Evolutionary conservation across 148 eudicot species (phyloP), one percentile per base, ranked within the genome.

Genomic region (Rhododendron henanense): DNA sequence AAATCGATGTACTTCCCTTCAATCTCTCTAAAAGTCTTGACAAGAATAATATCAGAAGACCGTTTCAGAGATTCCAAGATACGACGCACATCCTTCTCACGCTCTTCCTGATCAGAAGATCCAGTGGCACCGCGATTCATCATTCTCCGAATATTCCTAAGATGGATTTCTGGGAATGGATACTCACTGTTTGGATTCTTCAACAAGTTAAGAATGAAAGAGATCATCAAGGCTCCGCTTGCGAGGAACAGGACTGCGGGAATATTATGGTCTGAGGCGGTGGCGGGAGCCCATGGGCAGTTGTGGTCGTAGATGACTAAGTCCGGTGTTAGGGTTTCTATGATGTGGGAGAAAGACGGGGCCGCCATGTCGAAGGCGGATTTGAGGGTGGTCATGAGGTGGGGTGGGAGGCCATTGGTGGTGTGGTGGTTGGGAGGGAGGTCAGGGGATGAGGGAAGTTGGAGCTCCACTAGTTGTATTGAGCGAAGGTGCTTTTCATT

Each of bases 391-490:
- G 83, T 55, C 88, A 87, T 89, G 84, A 86, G 90, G 55, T 84
- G 88, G 15, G 73, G 80, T 3, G 90, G 90, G 73, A 89, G 88
- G 83, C 88, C 87, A 53, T 89, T 89, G 83, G 90, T 89, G 82
- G 90, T 89, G 71, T 89, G 90, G 81, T 31, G 59, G 41, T 35
- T 33, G 15, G 87, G 79, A 18, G 91, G 91, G 28, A 89, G 85
- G 1, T 83, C 15, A 0, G 81, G 50, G 19, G 73, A 21, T n/a
- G 81, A 51, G 35, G 86, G 81, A 19, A 75, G 71, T 15, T 50
- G 47, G 21, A 75, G 59, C 13, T 84, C 81, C n/a, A 84, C 69
- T 11, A 75, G 86, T 33, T 84, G 16, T n/a, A 84, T 48, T 2
- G 81, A 84, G 19, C 6, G 48, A 21, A 79, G 57, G 67, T 73